A percentile compares a stretch with the other conserved stretches of the same genome.
phyloP scores from a whole-genome alignment of 140 eudicot species.

The Flaveria floridana region DNA sequence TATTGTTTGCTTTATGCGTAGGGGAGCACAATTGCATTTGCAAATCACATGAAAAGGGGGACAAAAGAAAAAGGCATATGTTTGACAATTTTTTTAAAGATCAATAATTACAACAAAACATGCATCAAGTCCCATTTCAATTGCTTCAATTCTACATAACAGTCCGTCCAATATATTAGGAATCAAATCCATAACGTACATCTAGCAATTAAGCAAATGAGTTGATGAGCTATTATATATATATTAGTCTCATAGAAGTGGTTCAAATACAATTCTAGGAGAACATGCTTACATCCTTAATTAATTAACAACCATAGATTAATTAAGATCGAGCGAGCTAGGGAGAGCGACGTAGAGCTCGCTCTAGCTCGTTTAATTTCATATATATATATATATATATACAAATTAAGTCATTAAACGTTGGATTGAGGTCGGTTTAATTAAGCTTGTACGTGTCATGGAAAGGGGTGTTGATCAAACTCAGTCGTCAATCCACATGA shows the following conservation, averaged over 20 bases:
- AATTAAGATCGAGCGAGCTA: background rate
- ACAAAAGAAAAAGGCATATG: constrained; percentile 29
- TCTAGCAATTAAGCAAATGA: constrained; percentile 11
- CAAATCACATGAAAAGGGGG: constrained; percentile 29
- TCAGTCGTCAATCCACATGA: constrained; percentile 31
- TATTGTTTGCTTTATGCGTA: background rate
- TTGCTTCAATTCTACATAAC: constrained; percentile 30
- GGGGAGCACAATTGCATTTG: constrained; percentile 30
- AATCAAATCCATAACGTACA: background rate
- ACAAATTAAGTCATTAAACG: background rate
- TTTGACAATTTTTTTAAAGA: constrained; percentile 28
- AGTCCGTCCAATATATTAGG: background rate
- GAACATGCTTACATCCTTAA: constrained; percentile 18
- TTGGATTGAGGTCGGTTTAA: background rate
- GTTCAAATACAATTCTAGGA: constrained; percentile 11
- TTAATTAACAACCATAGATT: constrained; percentile 14
- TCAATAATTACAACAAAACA: constrained; percentile 32
- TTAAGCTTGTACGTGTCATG: constrained; percentile 6
- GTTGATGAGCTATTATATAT: background rate
- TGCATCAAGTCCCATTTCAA: constrained; percentile 16
- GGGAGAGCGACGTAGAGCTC: background rate
- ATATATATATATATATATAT: background rate
- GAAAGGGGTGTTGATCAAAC: constrained; percentile 46
- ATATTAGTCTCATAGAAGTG: background rate
- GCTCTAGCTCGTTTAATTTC: background rate